Evolutionary conservation across 2,329 filamentous ascomycete genomes (phyloP).

Genomic region (Akanthomyces lecanii): DNA sequence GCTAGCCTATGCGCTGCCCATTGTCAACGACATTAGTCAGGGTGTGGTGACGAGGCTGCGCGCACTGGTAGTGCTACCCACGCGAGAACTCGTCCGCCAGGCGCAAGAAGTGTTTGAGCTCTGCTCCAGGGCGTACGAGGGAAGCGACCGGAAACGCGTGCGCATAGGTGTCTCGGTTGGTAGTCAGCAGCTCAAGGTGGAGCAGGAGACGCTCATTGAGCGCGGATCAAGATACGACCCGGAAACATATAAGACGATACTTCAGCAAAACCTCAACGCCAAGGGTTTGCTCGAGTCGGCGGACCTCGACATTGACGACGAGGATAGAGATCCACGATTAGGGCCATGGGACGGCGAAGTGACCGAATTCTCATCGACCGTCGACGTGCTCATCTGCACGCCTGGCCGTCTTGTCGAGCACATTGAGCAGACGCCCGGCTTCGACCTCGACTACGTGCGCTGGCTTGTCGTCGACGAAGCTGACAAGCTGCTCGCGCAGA

Average conservation of each 20-base stretch:
- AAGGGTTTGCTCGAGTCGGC: neutral
- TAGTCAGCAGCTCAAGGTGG: conserved; percentile 66
- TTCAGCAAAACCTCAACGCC: conserved; percentile 24
- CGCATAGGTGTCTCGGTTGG: conserved; percentile 80
- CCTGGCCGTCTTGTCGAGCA: conserved; percentile 91
- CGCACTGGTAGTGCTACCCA: conserved; percentile 83
- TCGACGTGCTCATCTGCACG: conserved; percentile 87
- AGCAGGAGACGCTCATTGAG: conserved; percentile 48
- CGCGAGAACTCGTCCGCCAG: conserved; percentile 83
- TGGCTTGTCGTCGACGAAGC: conserved; percentile 95
- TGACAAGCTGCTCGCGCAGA: conserved; percentile 84
- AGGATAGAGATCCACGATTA: conserved; percentile 26
- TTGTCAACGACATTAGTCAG: conserved; percentile 70
- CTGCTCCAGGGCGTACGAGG: conserved; percentile 60
- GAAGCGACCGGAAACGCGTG: conserved; percentile 58
- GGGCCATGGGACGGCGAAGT: conserved; percentile 48
- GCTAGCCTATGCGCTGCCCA: conserved; percentile 81
- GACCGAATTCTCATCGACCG: conserved; percentile 61
- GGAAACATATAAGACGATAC: conserved; percentile 38
- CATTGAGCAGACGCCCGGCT: conserved; percentile 76
- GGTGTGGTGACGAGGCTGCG: conserved; percentile 63
- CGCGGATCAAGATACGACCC: conserved; percentile 60
- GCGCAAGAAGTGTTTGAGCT: conserved; percentile 73
- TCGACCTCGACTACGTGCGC: conserved; percentile 70
- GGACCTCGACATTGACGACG: conserved; percentile 11